Conservation (phyloP, 2,329 filamentous ascomycete species). For the Stagonosporopsis chrysanthemi region DNA sequence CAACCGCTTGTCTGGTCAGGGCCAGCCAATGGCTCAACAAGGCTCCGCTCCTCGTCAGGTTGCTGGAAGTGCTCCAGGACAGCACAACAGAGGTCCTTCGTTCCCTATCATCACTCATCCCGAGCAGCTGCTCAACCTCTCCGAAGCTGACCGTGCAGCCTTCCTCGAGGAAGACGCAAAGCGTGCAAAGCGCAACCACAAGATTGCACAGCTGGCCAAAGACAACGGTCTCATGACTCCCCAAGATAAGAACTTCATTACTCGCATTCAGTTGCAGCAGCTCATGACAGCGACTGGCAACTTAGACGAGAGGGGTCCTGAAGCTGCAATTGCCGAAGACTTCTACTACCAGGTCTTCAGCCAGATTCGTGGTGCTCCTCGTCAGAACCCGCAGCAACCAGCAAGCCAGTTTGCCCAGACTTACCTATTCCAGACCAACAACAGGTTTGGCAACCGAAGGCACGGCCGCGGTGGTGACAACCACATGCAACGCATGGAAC, state of each 20-base stretch:
- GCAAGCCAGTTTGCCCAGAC: constrained; percentile 97
- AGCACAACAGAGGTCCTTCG: constrained; percentile 56
- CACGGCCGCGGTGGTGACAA: constrained; percentile 88
- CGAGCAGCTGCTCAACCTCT: constrained; percentile 76
- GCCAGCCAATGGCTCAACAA: constrained; percentile 48
- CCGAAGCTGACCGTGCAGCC: constrained; percentile 82
- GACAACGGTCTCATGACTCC: constrained; percentile 99
- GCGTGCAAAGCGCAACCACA: constrained; percentile 96
- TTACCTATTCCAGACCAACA: constrained; percentile 94
- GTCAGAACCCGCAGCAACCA: constrained; percentile 91
- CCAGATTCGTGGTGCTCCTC: constrained; percentile 87
- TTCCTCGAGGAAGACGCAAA: constrained; percentile 92
- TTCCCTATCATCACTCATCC: constrained; percentile 69
- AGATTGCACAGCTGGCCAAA: constrained; percentile 91
- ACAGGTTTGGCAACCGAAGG: constrained; percentile 77
- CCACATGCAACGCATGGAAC: constrained; percentile 98
- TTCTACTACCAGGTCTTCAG: constrained; percentile 99
- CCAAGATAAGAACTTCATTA: constrained; percentile 99
- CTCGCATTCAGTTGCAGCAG: constrained; percentile 95
- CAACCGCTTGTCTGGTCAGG: constrained; percentile 64
- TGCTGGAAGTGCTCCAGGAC: constrained; percentile 38
- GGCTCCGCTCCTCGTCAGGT: constrained; percentile 34
- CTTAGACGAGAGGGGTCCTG: constrained; percentile 77
- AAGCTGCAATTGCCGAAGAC: constrained; percentile 85
- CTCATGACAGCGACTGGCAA: constrained; percentile 91